These are phyloP conservation scores for Phytophthora tubulina DNA, from an alignment of 352 stramenopile genomes.

Conservation along the genomic window DNA sequence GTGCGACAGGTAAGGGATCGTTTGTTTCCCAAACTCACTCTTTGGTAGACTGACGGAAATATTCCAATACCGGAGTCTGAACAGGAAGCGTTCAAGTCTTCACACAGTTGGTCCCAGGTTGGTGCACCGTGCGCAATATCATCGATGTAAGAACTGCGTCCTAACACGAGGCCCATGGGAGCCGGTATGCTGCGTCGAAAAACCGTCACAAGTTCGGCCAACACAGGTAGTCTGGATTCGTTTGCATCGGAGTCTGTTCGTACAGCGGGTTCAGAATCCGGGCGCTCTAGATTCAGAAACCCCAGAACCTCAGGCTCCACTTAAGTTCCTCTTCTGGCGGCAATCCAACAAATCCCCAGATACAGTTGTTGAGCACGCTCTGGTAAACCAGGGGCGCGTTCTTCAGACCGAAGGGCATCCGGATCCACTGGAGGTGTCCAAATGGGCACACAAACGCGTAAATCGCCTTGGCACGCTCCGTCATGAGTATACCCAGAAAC, in stretches of 20 bases:
- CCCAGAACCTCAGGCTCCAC: not conserved
- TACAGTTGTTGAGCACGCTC: not conserved
- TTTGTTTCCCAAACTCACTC: not conserved
- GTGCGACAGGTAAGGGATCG: not conserved
- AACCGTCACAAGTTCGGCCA: too few species aligned
- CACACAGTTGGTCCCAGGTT: not conserved
- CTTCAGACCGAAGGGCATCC: conserved; percentile 5
- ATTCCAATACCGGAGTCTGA: conserved; percentile 3
- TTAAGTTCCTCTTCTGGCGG: not conserved
- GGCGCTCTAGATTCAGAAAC: not conserved
- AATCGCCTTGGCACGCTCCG: not conserved
- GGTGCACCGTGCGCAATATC: not conserved
- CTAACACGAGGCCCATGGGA: not conserved
- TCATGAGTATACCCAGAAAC: conserved; percentile 1
- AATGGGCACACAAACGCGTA: conserved; percentile 2
- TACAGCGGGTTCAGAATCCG: not conserved
- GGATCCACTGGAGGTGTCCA: conserved; percentile 12
- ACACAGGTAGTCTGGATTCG: not conserved
- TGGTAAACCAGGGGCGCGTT: not conserved
- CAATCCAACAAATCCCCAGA: conserved; percentile 2
- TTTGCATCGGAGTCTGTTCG: not conserved
- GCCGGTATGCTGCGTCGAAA: not conserved
- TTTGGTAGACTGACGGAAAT: conserved; percentile 1
- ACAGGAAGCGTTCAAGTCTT: conserved; percentile 1
- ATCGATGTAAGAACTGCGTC: conserved; percentile 2